A percentile compares a stretch with the other conserved stretches of the same genome.
phyloP scores from a whole-genome alignment of 371 early-diverging fungal species.

The Encephalitozoon intestinalis region DNA sequence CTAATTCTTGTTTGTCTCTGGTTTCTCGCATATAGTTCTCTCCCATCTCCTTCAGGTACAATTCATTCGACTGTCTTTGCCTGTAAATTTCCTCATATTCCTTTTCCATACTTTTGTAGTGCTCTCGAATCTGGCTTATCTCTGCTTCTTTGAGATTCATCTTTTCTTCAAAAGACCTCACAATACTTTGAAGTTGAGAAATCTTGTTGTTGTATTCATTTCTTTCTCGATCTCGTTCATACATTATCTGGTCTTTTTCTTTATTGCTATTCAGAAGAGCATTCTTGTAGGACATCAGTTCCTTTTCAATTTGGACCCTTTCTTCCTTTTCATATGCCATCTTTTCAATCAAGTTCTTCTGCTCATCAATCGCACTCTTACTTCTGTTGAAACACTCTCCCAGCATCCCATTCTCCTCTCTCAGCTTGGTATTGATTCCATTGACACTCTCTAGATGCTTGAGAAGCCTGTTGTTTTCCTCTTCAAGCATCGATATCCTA shows the following conservation, averaged over 20 bases:
- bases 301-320: neutral
- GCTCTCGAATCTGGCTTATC: constrained; percentile 11
- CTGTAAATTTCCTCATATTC: constrained; percentile 2
- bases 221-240: constrained; percentile 7
- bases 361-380: constrained; percentile 4
- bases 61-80: neutral
- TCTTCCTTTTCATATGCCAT: neutral
- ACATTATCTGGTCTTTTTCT: neutral
- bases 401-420: constrained; percentile 2
- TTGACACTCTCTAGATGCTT: constrained; percentile 23
- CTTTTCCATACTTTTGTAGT: neutral
- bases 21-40: constrained; percentile 6
- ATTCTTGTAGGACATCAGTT: constrained; percentile 1
- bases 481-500: constrained; percentile 34
- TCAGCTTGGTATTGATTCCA: constrained; percentile 1
- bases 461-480: constrained; percentile 52
- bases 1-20: neutral
- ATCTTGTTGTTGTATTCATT: neutral
- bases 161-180: neutral
- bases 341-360: neutral
- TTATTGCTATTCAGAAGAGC: neutral
- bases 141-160: neutral
- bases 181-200: neutral
- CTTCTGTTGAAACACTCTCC: constrained; percentile 5
- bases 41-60: neutral